These are phyloP conservation scores for Fusarium sp. DNA, from an alignment of 2,329 filamentous ascomycete species.

Conservation along the genomic window DNA sequence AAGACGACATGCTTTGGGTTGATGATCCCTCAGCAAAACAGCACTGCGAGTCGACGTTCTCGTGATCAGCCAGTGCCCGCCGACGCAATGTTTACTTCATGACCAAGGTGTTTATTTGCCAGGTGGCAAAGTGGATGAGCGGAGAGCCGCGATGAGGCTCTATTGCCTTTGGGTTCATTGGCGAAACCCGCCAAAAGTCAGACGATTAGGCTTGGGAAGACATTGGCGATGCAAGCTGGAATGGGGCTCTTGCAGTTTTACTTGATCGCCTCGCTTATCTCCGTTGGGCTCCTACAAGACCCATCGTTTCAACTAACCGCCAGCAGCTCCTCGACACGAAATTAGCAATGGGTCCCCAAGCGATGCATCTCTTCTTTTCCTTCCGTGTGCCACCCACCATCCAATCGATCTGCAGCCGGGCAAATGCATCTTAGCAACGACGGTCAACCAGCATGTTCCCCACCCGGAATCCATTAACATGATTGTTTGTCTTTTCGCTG, in stretches of 20 bases:
- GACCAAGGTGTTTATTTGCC: not conserved
- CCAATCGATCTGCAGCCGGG: conserved; percentile 44
- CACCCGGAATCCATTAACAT: conserved; percentile 39
- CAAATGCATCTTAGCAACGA: conserved; percentile 43
- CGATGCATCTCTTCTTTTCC: conserved; percentile 40
- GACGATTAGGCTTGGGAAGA: conserved; percentile 4
- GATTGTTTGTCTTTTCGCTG: conserved; percentile 29
- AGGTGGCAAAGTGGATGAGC: conserved; percentile 2
- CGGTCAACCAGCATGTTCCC: conserved; percentile 41
- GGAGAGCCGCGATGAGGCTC: not conserved
- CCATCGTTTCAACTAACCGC: conserved; percentile 31
- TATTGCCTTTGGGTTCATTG: conserved; percentile 10
- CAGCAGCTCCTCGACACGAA: conserved; percentile 36
- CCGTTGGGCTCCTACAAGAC: conserved; percentile 16
- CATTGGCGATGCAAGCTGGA: conserved; percentile 3
- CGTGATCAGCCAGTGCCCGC: conserved; percentile 1
- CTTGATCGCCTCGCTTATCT: conserved; percentile 43
- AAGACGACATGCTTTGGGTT: conserved; percentile 18
- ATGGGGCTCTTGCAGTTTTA: conserved; percentile 22
- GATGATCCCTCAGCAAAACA: conserved; percentile 4
- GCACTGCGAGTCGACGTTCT: not conserved
- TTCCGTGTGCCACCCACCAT: conserved; percentile 46
- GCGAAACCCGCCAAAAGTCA: conserved; percentile 5
- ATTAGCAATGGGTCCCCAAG: conserved; percentile 32
- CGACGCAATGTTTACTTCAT: conserved; percentile 21